Base-by-base conservation (phyloP, 768 basidiomycete genomes). In the Steccherinum ochraceum region DNA sequence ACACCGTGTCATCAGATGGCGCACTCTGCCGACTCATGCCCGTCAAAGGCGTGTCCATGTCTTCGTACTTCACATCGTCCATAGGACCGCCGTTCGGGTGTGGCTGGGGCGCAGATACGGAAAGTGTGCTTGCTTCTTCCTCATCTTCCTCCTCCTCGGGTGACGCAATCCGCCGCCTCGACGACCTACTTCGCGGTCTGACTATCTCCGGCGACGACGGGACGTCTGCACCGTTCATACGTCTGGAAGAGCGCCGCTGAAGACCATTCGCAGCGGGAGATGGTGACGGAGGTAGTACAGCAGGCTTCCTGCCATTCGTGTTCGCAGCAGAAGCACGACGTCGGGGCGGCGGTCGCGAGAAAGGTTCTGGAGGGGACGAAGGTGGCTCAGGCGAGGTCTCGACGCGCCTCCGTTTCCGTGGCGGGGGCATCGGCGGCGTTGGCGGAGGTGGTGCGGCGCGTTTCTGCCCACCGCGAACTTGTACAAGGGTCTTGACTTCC, bases 1-100 rank as follows among this genome's bases (percentile, higher is more conserved):
- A 70, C 40, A 81, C 69, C 7, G 78, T 82, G 48, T 78, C 78
- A 53, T 84, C 84, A 58, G 76, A 81, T 24, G 78, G 77, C 51
- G 73, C 69, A 55, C 81, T 83, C 58, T 77, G 78, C 52, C 71
- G 70, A 56, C 76, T 78, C 45, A 77, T 72, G 50, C 61, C 72
- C 24, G 72, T 80, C 42, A 75, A 62, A 1, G 79, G 78, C 24
- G 80, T 81, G 24, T 69, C 76, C 49, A 67, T 55, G 51, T 80
- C 80, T 60, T 83, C 81, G n/a, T 72, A 73, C 60, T 77, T 78
- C 40, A 74, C 67, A 45, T 69, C 71, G 19, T 66, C 63, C n/a
- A n/a, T n/a, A n/a, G n/a, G n/a, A n/a, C n/a, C n/a, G 18, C 51
- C 30, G 30, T 35, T 35, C 18, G 3, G 35, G 21, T 43, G 41